These are phyloP conservation scores for Starmerella asiatica DNA, from an alignment of 805 yeast genomes.

Conservation along the genomic window DNA sequence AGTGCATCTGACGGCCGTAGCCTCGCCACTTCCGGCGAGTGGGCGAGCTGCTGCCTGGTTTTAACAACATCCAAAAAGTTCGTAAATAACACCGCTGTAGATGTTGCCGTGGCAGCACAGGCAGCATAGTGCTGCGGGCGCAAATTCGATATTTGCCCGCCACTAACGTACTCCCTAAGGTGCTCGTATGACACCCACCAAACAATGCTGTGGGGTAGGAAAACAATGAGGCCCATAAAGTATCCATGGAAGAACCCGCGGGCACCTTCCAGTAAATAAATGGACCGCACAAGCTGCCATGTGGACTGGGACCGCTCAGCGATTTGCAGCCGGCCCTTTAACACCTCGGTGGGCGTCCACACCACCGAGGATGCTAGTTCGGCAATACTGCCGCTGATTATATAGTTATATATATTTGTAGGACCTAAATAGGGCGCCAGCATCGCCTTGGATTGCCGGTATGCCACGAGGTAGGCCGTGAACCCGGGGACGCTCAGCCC, in stretches of 20 bases:
- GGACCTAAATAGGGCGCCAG: conserved; percentile 29
- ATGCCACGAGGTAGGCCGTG: conserved; percentile 31
- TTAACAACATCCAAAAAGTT: conserved; percentile 33
- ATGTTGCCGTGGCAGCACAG: conserved; percentile 29
- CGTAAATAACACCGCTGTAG: conserved; percentile 27
- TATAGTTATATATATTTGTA: conserved; percentile 26
- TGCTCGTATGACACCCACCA: conserved; percentile 32
- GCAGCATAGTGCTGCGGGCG: conserved; percentile 22
- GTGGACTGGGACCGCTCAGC: conserved; percentile 14
- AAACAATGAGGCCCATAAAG: conserved; percentile 33
- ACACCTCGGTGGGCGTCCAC: conserved; percentile 37
- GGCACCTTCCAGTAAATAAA: conserved; percentile 55
- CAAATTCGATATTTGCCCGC: conserved; percentile 10
- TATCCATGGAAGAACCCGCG: conserved; percentile 70
- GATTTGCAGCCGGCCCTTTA: conserved; percentile 34
- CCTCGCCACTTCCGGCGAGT: conserved; percentile 28
- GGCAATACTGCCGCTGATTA: conserved; percentile 30
- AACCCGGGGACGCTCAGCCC: conserved; percentile 32
- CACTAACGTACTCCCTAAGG: conserved; percentile 7
- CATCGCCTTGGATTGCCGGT: conserved; percentile 28
- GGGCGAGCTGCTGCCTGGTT: conserved; percentile 35
- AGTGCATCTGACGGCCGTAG: conserved; percentile 29
- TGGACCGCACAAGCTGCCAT: conserved; percentile 18
- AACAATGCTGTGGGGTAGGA: conserved; percentile 32
- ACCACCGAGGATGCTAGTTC: conserved; percentile 30